A percentile compares a stretch with the other conserved stretches of the same genome.
Evolutionary conservation across 225 moss, liverwort and hornwort species (phyloP).

Genomic region (Bryoerythrophyllum caledonicum): DNA sequence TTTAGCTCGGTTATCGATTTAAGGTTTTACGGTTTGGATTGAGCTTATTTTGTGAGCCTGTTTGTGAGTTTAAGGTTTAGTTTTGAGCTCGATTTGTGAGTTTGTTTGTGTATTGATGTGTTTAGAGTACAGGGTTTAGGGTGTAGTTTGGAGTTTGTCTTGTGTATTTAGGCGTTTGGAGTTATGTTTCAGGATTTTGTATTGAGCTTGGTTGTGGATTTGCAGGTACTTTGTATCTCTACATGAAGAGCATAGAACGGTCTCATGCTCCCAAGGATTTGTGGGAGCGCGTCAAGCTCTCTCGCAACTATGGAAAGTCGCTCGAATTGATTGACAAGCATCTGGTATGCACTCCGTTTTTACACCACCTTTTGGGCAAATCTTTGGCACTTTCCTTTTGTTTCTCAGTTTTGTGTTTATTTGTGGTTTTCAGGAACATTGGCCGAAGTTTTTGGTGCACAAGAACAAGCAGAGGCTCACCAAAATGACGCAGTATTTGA

Average conservation of each 20-base stretch:
- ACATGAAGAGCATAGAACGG: conserved; percentile 95
- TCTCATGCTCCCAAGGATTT: conserved; percentile 85
- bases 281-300: conserved; percentile 93
- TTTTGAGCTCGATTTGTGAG: too few relatives aligned
- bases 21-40: too few relatives aligned
- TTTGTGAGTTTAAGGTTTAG: too few relatives aligned
- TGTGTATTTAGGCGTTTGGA: background rate
- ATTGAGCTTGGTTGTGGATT: background rate
- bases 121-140: too few relatives aligned
- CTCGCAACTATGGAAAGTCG: conserved; percentile 88
- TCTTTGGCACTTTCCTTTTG: background rate
- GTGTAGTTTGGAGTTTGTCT: background rate
- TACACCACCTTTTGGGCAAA: background rate
- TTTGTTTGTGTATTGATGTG: too few relatives aligned
- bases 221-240: conserved; percentile 79
- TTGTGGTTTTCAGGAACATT: conserved; percentile 57
- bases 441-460: conserved; percentile 93
- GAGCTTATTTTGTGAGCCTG: too few relatives aligned
- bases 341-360: conserved; percentile 30
- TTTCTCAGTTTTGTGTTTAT: conserved; percentile 11
- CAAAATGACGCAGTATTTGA: conserved; percentile 67
- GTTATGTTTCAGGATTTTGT: too few relatives aligned
- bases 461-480: conserved; percentile 65
- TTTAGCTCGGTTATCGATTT: too few relatives aligned
- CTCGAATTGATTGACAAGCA: conserved; percentile 86